Evolutionary conservation across 306 rosid species (phyloP), one percentile per base, ranked within the genome.

Genomic region (Pyrus pyrifolia): DNA sequence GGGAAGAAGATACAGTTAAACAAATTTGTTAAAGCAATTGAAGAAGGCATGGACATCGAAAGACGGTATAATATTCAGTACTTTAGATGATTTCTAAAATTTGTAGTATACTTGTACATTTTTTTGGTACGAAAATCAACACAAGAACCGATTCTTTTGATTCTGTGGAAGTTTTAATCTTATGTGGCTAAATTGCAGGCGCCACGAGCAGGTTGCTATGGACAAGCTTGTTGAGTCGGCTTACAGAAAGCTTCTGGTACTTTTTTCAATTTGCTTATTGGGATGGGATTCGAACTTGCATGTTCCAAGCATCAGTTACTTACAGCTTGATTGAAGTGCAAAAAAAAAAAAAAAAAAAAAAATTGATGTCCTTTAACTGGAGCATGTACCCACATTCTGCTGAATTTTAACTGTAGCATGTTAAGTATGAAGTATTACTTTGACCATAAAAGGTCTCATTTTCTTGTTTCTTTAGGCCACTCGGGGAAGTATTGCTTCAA

Each of bases 231-330:
- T 91, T 79, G 96, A 91, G 85, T 55, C 80, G 83, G 85, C 96
- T 70, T 94, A 87, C 78, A 85, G 83, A 82, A 94, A 94, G 85
- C 86, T 85, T 86, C 91, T 94, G 97, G 98, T 94, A 88, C 46
- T 68, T 74, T 63, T 67, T 64, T 52, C 40, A 42, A 33, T 31
- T 38, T 31, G 18, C 69, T 71, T 72, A 17, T 68, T 71, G 55
- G 71, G 71, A 27, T 25, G 73, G 40, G 10, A 46, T 25, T 46
- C 14, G 45, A 69, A 27, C 8, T 46, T 46, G 12, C 42, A 25
- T 27, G 68, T 69, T 25, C 59, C 71, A 13, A 67, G 55, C 10
- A 12, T 42, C 44, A 30, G 19, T 64, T 64, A 64, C 22, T 68
- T 66, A 9, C 70, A 23, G 45, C 58, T 42, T 68, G 33, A 23